Conservation (phyloP, 441 rosid genomes). For the Pelargonium citronellum region DNA sequence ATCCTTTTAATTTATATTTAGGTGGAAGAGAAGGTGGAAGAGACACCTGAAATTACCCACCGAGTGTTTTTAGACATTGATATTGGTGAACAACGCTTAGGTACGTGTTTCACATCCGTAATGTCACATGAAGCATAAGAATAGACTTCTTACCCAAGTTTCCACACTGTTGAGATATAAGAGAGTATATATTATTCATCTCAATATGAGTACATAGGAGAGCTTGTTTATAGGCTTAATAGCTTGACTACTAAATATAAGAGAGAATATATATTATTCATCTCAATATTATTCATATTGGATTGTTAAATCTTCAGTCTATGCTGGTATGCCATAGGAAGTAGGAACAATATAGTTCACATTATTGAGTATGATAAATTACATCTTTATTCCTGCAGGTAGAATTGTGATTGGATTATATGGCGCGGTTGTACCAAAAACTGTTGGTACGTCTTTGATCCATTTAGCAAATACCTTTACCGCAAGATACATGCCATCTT, state of each 20-base stretch:
- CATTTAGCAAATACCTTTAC: slow-evolving; percentile 8
- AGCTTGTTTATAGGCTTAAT: too few relatives aligned
- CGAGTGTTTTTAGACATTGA: slow-evolving; percentile 87
- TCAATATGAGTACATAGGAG: too few relatives aligned
- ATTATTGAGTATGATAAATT: neutral
- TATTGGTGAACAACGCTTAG: slow-evolving; percentile 82
- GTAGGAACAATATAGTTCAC: neutral
- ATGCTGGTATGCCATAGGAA: neutral
- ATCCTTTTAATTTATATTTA: slow-evolving; percentile 28
- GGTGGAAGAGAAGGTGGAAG: slow-evolving; percentile 52
- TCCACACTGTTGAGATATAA: too few relatives aligned
- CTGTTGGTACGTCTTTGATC: slow-evolving; percentile 60
- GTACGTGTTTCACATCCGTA: slow-evolving; percentile 28
- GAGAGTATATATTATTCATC: too few relatives aligned
- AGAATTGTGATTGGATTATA: slow-evolving; percentile 90
- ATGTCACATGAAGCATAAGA: neutral
- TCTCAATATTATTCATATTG: neutral
- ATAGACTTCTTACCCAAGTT: too few relatives aligned
- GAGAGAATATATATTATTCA: too few relatives aligned
- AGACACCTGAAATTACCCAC: slow-evolving; percentile 63
- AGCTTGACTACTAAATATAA: too few relatives aligned
- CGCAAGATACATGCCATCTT: too few relatives aligned
- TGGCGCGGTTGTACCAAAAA: slow-evolving; percentile 79
- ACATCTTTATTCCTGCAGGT: slow-evolving; percentile 47
- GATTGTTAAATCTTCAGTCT: neutral